Base-by-base conservation (phyloP, 805 yeast genomes). In the Tanozyma kutaoensis region DNA sequence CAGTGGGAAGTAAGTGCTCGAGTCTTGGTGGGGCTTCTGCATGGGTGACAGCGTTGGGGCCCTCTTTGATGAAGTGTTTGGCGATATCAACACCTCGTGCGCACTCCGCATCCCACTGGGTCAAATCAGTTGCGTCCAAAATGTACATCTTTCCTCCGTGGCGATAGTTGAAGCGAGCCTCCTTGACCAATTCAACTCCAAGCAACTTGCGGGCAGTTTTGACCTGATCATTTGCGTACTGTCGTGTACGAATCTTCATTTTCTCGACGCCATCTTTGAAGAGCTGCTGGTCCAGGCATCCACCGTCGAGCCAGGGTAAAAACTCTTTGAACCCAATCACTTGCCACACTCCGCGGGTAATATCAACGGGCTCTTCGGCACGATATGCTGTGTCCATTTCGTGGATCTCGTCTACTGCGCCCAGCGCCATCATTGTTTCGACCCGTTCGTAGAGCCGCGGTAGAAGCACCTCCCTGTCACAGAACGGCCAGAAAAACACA, bases 321-420 rank as follows among this genome's bases (percentile, higher is more conserved):
- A 84, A 84, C 43, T 84, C 95, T 46, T 82, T 81, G 51, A 81
- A 91, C 2, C 97, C 97, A 42, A 88, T 81, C 2, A 81, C 95
- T 52, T 91, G 97, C 85, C 85, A 85, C 0, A 88, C 66, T 2
- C 97, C 97, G 31, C 66, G 58, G 28, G 78, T 77, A 30, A 70
- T 52, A 31, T 64, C 73, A 5, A 5, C 7, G 0, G 48, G 50
- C 6, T 29, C 23, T 8, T 47, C 48, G 0, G 29, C 25, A 4
- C 53, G 37, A 25, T 66, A 76, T 15, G 53, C 55, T 1, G 50
- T 42, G 44, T 69, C 72, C 41, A 88, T 45, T 29, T 72, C 68
- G 7, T 63, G 43, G 11, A 91, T 67, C 48, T 91, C 98, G 1
- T 61, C 59, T 24, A 71, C 34, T 0, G 81, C 88, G 0, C 95